These are phyloP conservation scores for Bacterosira constricta DNA, from an alignment of 108 stramenopile species.

Conservation along the genomic window DNA sequence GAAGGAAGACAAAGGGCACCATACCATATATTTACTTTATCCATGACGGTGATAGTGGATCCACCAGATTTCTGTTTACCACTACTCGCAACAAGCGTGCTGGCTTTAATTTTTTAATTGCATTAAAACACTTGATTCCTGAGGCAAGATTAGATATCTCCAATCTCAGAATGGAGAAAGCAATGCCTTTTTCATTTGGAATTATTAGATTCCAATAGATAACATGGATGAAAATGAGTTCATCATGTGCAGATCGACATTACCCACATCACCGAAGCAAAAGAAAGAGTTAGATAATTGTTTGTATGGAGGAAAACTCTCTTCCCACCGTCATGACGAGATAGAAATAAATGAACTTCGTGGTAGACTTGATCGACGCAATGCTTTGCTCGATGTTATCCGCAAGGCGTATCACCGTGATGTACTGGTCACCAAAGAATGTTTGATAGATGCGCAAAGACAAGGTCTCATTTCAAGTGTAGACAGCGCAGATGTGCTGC, in stretches of 20 bases:
- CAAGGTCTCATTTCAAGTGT: neutral
- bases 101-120: too few species aligned
- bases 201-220: too few species aligned
- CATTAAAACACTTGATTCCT: too few species aligned
- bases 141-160: too few species aligned
- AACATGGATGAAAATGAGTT: neutral
- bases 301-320: neutral
- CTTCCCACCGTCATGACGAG: neutral
- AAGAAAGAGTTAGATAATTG: neutral
- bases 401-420: conserved; percentile 57
- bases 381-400: conserved; percentile 44
- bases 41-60: too few species aligned
- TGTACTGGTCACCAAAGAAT: conserved; percentile 46
- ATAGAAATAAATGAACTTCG: conserved; percentile 39
- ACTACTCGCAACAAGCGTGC: too few species aligned
- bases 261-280: neutral
- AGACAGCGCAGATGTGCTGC: neutral
- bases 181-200: too few species aligned
- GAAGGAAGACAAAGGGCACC: too few species aligned
- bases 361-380: conserved; percentile 39
- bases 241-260: neutral
- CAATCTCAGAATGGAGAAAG: neutral
- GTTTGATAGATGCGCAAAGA: conserved; percentile 20
- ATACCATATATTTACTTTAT: too few species aligned
- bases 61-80: too few species aligned